Evolutionary conservation across 208 protist genomes (phyloP), one percentile per base, ranked within the genome.

Genomic region (Trypanosoma melophagium): DNA sequence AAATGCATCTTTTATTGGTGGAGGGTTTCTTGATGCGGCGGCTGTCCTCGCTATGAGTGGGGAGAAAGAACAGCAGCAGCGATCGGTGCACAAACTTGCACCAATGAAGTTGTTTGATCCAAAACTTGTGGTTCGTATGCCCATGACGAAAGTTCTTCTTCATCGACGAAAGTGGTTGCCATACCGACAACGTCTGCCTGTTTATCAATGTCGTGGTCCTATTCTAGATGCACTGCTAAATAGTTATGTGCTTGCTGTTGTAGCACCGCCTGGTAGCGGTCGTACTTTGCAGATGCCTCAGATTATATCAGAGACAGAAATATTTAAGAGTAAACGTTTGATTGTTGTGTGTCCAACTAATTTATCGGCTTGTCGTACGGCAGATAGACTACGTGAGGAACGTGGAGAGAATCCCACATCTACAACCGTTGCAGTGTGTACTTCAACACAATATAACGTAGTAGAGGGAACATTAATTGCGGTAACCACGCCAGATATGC

Each of bases 231-330:
- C 87, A 7, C 69, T 94, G 35, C 63, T 87, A 10, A 83, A 74
- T 54, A 71, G 81, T 60, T 66, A 67, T 5, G 79, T 93, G 1
- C 77, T 94, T 7, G 78, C 80, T 1, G 64, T 96, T 16, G 76
- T 93, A 9, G 91, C 83, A 1, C 65, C 59, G 5, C 60, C 63
- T 5, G 87, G 83, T 3, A 86, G 74, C 28, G 91, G 91, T 12
- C 64, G 79, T 13, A 95, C 91, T 1, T 66, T 93, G 55, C 91
- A 96, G 64, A 61, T 92, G 16, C 89, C 91, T 0, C 78, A 84
- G 45, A 76, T 94, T 10, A 78, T 96, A 16, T 77, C 84, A n/a
- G 91, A 94, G 45, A 92, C 84, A n/a, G 91, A 94, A 31, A 79
- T 80, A 47, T 79, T 92, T 59, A 96, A 94, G 73, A 76, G 76